These are phyloP conservation scores for Lizonia empirigonia DNA, from an alignment of 2,329 filamentous ascomycete species.

Conservation along the genomic window DNA sequence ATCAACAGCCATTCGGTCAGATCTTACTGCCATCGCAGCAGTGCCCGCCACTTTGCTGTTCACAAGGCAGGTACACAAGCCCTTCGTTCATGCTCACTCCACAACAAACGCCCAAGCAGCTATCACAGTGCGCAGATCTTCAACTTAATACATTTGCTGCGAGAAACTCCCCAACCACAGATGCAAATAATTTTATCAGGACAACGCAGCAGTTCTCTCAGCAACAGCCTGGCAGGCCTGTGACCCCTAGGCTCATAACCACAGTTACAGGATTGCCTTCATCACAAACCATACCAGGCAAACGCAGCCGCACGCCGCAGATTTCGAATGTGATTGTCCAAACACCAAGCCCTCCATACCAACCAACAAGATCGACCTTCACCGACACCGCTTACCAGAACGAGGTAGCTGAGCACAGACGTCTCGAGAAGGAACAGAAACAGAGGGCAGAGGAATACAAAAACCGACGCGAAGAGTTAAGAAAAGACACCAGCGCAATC, in stretches of 20 bases:
- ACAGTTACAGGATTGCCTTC: not conserved
- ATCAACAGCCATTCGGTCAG: not conserved
- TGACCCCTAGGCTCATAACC: not conserved
- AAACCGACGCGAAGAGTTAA: slow-evolving; percentile 3
- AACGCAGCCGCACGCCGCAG: not conserved
- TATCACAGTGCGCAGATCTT: not conserved
- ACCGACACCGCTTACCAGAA: not conserved
- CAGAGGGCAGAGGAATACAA: not conserved
- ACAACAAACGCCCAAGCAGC: not conserved
- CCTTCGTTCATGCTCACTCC: not conserved
- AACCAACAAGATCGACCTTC: not conserved
- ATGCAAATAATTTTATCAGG: not conserved
- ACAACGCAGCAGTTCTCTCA: not conserved
- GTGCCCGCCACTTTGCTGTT: too few species aligned
- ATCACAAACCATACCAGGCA: not conserved
- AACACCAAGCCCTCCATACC: not conserved
- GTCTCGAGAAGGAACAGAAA: not conserved
- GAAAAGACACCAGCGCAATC: slow-evolving; percentile 9
- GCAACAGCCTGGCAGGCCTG: not conserved
- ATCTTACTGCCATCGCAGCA: not conserved
- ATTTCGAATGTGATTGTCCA: too few species aligned
- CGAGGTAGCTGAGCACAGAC: not conserved
- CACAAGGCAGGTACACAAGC: too few species aligned
- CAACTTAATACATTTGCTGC: not conserved
- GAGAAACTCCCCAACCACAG: too few species aligned